Evolutionary conservation across 768 basidiomycete species (phyloP), one percentile per base, ranked within the genome.

Genomic region (Boletus edulis): DNA sequence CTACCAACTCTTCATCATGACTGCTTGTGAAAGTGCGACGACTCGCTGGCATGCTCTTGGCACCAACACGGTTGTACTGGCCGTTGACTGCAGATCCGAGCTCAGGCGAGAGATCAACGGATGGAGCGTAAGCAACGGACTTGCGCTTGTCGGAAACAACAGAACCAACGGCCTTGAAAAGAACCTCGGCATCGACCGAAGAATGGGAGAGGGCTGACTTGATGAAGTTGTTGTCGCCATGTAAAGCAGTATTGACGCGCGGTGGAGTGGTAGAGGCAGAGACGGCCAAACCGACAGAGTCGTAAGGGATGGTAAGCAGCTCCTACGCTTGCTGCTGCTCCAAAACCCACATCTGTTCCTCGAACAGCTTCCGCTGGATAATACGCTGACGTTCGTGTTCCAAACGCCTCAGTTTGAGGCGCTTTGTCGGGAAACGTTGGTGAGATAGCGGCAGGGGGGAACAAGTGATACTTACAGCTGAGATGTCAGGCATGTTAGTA

Each of bases 271-370:
- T 95, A 17, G 91, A 91, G 5, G 93, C 91, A 3, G 92, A 94
- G 51, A 90, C 88, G 15, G 94, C 92, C 45, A 94, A 71, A 64
- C 77, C 77, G 56, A 75, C 74, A n/a, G 80, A 59, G 57, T 88
- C 87, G 67, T 81, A 82, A 35, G 89, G 88, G 62, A 92, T 80
- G 61, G 72, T 81, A 65, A 94, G 83, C 37, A 94, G 80, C 68
- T 94, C 91, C 60, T 89, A 86, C 14, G 84, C 86, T 73, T 98
- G 95, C 71, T 93, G 87, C 60, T 89, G 87, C 75, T 98, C 94
- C 60, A 98, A 81, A 51, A 81, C 85, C 52, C 89, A 87, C 95
- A 97, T 97, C 75, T 97, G 94, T 64, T 96, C 92, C 73, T 98
- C 95, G 72, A 98, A 98, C 65, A 91, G 74, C 73, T 86, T 89